phyloP scores from a whole-genome alignment of 805 yeast genomes.

The Candida qinlingensis region DNA sequence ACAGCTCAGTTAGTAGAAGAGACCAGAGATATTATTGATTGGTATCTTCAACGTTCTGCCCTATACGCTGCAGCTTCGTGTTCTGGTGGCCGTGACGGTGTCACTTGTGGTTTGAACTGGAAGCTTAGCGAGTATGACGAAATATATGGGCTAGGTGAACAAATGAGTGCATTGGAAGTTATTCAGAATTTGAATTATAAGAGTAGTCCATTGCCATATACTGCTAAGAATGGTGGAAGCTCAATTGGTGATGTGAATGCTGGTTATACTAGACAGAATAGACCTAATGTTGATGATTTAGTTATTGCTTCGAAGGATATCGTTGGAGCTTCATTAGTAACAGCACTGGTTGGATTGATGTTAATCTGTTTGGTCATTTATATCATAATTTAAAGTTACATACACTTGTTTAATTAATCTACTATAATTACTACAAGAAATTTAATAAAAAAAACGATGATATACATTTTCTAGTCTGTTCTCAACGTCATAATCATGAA shows the following conservation, averaged over 20 bases:
- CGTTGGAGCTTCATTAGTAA: slow-evolving; percentile 69
- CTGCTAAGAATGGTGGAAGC: slow-evolving; percentile 61
- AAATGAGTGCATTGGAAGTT: slow-evolving; percentile 75
- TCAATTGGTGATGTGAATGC: slow-evolving; percentile 65
- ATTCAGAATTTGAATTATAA: slow-evolving; percentile 37
- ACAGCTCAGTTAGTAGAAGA: slow-evolving; percentile 70
- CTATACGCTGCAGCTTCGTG: slow-evolving; percentile 76
- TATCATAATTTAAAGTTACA: too few species aligned
- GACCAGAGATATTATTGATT: slow-evolving; percentile 28
- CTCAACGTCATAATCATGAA: background rate
- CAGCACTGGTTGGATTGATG: slow-evolving; percentile 44
- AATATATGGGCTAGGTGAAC: slow-evolving; percentile 82
- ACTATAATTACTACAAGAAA: too few species aligned
- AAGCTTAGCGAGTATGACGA: slow-evolving; percentile 62
- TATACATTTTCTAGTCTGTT: background rate
- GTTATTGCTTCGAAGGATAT: slow-evolving; percentile 40
- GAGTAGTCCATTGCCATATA: slow-evolving; percentile 50
- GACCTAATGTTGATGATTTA: slow-evolving; percentile 21
- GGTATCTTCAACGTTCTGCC: slow-evolving; percentile 44
- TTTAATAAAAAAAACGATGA: background rate
- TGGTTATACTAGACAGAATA: slow-evolving; percentile 33
- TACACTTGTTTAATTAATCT: too few species aligned
- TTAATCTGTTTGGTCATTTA: background rate
- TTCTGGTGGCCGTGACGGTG: slow-evolving; percentile 81
- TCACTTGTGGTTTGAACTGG: slow-evolving; percentile 90